Evolutionary conservation across 768 basidiomycete species (phyloP), one percentile per base, ranked within the genome.

Genomic region (Leucosporidium scottii): DNA sequence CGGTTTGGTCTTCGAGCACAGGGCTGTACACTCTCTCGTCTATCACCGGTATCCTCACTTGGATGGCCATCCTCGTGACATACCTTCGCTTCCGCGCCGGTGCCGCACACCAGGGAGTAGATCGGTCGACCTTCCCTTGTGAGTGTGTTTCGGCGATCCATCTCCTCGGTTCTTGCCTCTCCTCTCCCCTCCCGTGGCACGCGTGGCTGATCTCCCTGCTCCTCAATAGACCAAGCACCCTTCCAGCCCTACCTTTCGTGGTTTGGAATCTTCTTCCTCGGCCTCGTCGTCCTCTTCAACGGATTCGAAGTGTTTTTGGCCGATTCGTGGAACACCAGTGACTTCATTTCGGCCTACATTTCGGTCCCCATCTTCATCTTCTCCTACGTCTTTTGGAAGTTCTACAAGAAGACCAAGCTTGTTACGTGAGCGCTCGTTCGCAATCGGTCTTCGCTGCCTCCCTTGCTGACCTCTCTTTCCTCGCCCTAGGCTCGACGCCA

Each of bases 41-140:
- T 7, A 55, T 61, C 39, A 54, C 62, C 39, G 61, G 70, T 54
- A 49, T 31, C 28, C 27, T 90, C 81, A 87, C 88, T 7, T 92
- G 90, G 90, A 85, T 85, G 67, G 87, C 85, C 61, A 91, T 92
- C 76, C 82, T 80, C 62, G 48, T 90, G 62, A 87, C 87, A 20
- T 91, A 90, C 76, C 70, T 90, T 62, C 87, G 93, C 58, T 97
- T 96, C 83, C 83, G 91, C 78, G 77, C 82, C n/a, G 94, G 92
- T 66, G 75, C 88, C 80, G 86, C 87, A 76, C 84, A 76, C 4
- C 94, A 97, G 76, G 90, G 90, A 17, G 84, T 87, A 74, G 83
- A 88, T 75, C 83, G 93, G 56, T 79, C 62, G 20, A 82, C 79
- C 8, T 82, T 97, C 7, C 93, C 93, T 0, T 97, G 39, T 44